phyloP scores from a whole-genome alignment of 1,284 basidiomycete species.

The Ustanciosporium gigantosporum region DNA sequence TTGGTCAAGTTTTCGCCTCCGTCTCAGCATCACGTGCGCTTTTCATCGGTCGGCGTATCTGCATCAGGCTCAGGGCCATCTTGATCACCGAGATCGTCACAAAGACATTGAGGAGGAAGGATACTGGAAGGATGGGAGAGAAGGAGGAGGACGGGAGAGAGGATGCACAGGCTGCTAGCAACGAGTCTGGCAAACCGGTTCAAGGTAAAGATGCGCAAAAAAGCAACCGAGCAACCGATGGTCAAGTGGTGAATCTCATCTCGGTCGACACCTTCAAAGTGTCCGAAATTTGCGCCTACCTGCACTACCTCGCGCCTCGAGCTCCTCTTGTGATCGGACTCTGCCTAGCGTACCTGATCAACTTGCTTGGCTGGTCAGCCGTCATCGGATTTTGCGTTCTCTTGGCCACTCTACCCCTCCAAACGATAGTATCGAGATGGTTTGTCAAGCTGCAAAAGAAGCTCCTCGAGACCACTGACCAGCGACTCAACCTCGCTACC shows the following conservation, averaged over 20 bases:
- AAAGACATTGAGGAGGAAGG: constrained; percentile 65
- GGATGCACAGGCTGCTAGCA: constrained; percentile 10
- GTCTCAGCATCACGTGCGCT: constrained; percentile 63
- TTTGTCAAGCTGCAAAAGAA: constrained; percentile 64
- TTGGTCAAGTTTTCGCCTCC: constrained; percentile 62
- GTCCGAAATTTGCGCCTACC: constrained; percentile 50
- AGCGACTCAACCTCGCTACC: constrained; percentile 65
- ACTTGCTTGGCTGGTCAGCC: constrained; percentile 65
- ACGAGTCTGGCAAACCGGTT: constrained; percentile 10
- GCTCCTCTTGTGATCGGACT: constrained; percentile 65
- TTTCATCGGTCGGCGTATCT: constrained; percentile 64
- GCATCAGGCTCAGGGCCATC: constrained; percentile 62
- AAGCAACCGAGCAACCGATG: constrained; percentile 61
- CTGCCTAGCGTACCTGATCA: constrained; percentile 64
- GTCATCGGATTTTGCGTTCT: constrained; percentile 59
- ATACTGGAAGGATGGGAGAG: constrained; percentile 52
- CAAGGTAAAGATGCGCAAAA: constrained; percentile 19
- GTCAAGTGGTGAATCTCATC: constrained; percentile 67
- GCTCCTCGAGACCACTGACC: constrained; percentile 65
- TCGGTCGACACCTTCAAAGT: constrained; percentile 65
- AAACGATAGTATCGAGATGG: constrained; percentile 62
- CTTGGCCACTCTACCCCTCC: constrained; percentile 51
- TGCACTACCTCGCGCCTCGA: constrained; percentile 61
- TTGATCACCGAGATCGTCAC: constrained; percentile 66
- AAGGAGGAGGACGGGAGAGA: constrained; percentile 26